A percentile compares a stretch with the other conserved stretches of the same genome.
These are phyloP conservation scores for Yamadazyma endophytica DNA, from an alignment of 805 yeast genomes.

Conservation along the genomic window DNA sequence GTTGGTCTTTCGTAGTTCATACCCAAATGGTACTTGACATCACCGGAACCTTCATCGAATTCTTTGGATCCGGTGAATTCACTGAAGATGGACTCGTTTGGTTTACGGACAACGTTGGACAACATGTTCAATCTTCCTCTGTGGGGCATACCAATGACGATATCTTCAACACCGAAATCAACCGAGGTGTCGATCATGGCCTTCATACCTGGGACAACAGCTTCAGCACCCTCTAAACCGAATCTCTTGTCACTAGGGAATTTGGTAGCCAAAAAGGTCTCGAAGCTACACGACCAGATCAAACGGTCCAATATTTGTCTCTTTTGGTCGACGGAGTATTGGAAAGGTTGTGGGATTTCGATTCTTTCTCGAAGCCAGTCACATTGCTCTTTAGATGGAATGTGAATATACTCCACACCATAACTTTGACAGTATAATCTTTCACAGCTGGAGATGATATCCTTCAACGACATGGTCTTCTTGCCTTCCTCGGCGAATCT, in stretches of 20 bases:
- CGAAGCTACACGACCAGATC: slow-evolving; percentile 95
- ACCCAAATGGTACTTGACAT: slow-evolving; percentile 98
- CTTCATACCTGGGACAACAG: slow-evolving; percentile 95
- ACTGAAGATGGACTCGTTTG: slow-evolving; percentile 94
- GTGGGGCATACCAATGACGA: slow-evolving; percentile 99
- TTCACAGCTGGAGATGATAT: slow-evolving; percentile 76
- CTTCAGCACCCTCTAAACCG: slow-evolving; percentile 98
- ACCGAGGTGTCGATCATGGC: slow-evolving; percentile 92
- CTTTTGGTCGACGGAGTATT: slow-evolving; percentile 83
- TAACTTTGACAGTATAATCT: slow-evolving; percentile 79
- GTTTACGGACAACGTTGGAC: slow-evolving; percentile 97
- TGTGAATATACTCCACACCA: slow-evolving; percentile 95
- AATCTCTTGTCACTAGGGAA: slow-evolving; percentile 98
- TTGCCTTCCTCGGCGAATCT: slow-evolving; percentile 71
- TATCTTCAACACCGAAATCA: slow-evolving; percentile 88
- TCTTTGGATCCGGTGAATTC: slow-evolving; percentile 91
- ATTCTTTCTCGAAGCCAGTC: slow-evolving; percentile 98
- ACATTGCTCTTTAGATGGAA: slow-evolving; percentile 91
- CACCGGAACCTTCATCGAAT: slow-evolving; percentile 97
- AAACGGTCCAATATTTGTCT: slow-evolving; percentile 94
- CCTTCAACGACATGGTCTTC: slow-evolving; percentile 67
- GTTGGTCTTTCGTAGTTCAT: slow-evolving; percentile 99
- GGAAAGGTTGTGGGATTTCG: slow-evolving; percentile 85
- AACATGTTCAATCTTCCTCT: slow-evolving; percentile 98
- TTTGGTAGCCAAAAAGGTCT: slow-evolving; percentile 86